These are phyloP conservation scores for Leccinum obscurum DNA, from an alignment of 768 basidiomycete genomes.

Conservation along the genomic window DNA sequence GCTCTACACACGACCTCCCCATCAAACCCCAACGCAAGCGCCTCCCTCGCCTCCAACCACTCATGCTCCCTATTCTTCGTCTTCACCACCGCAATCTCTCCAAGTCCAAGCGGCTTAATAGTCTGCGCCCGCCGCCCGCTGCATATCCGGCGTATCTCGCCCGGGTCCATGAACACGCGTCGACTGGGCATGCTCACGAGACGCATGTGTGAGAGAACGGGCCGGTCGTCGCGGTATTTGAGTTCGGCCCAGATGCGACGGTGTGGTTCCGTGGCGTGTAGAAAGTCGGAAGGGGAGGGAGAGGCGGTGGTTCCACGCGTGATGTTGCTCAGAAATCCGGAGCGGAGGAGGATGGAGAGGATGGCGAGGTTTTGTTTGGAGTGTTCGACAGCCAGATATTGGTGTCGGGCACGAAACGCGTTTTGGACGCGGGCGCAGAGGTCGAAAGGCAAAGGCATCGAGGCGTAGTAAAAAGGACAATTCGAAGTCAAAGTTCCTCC, in stretches of 20 bases:
- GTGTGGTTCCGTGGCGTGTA: constrained; percentile 57
- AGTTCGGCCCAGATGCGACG: constrained; percentile 76
- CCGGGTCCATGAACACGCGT: constrained; percentile 68
- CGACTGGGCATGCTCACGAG: constrained; percentile 85
- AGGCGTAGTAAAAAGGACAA: not conserved
- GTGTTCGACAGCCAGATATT: constrained; percentile 74
- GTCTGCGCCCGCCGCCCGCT: constrained; percentile 80
- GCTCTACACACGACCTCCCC: constrained; percentile 92
- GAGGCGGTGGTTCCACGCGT: constrained; percentile 72
- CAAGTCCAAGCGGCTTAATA: constrained; percentile 83
- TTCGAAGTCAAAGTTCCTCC: not conserved
- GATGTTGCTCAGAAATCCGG: constrained; percentile 83
- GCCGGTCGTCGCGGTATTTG: constrained; percentile 89
- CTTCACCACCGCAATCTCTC: constrained; percentile 87
- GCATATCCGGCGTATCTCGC: constrained; percentile 77
- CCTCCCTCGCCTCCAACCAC: constrained; percentile 94
- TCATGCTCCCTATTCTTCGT: constrained; percentile 70
- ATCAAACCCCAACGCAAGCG: constrained; percentile 68
- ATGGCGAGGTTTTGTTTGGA: constrained; percentile 90
- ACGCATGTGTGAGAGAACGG: constrained; percentile 77
- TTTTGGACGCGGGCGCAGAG: constrained; percentile 92
- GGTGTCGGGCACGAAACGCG: constrained; percentile 86
- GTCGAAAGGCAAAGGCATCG: constrained; percentile 70
- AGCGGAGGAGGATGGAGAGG: constrained; percentile 85
- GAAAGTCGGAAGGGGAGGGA: constrained; percentile 67